Evolutionary conservation across 371 early-diverging fungal species (phyloP).

Genomic region (Mucor racemosus): DNA sequence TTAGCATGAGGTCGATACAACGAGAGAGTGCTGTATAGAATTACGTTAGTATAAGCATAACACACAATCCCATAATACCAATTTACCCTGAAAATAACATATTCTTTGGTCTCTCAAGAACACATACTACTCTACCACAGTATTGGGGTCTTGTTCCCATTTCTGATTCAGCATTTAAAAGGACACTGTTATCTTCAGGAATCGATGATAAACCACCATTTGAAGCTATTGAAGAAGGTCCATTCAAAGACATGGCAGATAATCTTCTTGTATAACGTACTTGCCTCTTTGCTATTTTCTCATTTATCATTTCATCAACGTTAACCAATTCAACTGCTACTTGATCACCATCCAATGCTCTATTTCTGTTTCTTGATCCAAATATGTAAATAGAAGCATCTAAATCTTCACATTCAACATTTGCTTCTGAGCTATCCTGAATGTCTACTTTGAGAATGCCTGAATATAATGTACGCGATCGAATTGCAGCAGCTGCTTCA

Average conservation of each 20-base stretch:
- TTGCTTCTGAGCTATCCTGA: conserved; percentile 62
- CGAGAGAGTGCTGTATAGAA: conserved; percentile 30
- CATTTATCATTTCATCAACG: conserved; percentile 53
- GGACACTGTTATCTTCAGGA: conserved; percentile 22
- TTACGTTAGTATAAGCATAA: background rate
- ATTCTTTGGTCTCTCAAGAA: conserved; percentile 38
- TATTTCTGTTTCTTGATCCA: conserved; percentile 70
- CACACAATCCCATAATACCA: background rate
- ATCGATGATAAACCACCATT: conserved; percentile 26
- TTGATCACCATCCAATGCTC: conserved; percentile 75
- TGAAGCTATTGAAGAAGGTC: background rate
- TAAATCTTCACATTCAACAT: conserved; percentile 60
- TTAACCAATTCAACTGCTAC: conserved; percentile 69
- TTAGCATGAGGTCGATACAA: conserved; percentile 35
- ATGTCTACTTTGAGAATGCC: conserved; percentile 38
- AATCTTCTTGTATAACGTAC: conserved; percentile 30
- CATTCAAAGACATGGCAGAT: conserved; percentile 10
- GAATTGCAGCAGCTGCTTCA: conserved; percentile 32
- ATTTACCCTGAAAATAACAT: conserved; percentile 43
- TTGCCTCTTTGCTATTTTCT: conserved; percentile 35
- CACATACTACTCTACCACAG: conserved; percentile 42
- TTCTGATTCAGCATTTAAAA: background rate
- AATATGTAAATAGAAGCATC: conserved; percentile 59
- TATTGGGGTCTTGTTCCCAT: conserved; percentile 24
- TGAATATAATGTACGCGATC: conserved; percentile 30